Evolutionary conservation across 2,329 filamentous ascomycete genomes (phyloP).

Genomic region (Aspergillus texensis): DNA sequence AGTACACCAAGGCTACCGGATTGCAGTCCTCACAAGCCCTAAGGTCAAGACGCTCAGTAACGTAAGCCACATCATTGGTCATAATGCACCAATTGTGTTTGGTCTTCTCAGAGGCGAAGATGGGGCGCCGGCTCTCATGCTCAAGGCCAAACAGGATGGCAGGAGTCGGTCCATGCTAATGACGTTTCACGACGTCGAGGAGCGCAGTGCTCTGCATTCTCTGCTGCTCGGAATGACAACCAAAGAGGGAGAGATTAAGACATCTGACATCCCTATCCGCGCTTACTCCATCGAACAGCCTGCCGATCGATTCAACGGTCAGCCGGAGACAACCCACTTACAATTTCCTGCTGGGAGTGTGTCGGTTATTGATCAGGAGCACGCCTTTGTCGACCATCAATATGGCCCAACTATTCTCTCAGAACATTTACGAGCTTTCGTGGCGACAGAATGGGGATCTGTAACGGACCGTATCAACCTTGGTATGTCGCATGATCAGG

Average conservation of each 20-base stretch:
- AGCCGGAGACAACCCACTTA: slow-evolving; percentile 34
- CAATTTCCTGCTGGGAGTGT: slow-evolving; percentile 41
- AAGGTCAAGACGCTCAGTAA: slow-evolving; percentile 76
- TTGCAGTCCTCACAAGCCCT: slow-evolving; percentile 76
- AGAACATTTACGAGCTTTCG: slow-evolving; percentile 72
- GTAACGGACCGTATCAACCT: slow-evolving; percentile 84
- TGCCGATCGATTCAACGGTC: slow-evolving; percentile 35
- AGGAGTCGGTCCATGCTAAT: slow-evolving; percentile 73
- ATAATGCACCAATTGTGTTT: slow-evolving; percentile 72
- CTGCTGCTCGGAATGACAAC: slow-evolving; percentile 73
- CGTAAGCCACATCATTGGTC: slow-evolving; percentile 69
- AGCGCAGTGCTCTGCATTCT: slow-evolving; percentile 71
- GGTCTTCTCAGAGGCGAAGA: slow-evolving; percentile 74
- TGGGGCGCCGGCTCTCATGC: slow-evolving; percentile 67
- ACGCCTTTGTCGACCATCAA: slow-evolving; percentile 57
- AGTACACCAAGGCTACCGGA: slow-evolving; percentile 76
- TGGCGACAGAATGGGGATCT: slow-evolving; percentile 75
- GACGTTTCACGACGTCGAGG: slow-evolving; percentile 73
- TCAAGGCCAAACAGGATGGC: slow-evolving; percentile 69
- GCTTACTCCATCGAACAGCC: slow-evolving; percentile 63
- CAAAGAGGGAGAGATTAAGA: slow-evolving; percentile 68
- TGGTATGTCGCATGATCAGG: slow-evolving; percentile 39
- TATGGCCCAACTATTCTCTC: slow-evolving; percentile 71
- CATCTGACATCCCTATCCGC: slow-evolving; percentile 68
- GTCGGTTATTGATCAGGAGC: slow-evolving; percentile 71